Evolutionary conservation across 345 rosid species (phyloP), one percentile per base, ranked within the genome.

Genomic region (Crucihimalaya himalaica): DNA sequence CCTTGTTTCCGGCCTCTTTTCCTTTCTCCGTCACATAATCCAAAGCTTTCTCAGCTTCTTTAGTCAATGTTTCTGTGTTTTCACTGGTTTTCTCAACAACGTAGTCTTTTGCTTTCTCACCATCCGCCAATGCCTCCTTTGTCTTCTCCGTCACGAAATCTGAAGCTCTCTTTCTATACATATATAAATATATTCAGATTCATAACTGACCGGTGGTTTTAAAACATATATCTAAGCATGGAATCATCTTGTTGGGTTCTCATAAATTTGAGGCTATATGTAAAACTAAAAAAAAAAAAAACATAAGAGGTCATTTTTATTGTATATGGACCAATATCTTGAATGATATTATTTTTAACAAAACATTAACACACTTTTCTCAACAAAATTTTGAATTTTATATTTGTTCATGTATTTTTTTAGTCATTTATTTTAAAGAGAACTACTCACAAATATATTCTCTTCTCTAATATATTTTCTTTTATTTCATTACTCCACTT

Each of bases 1-100:
- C 37, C 20, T 58, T 59, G 67, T 67, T 59, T n/a, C 46, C 78
- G 6, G 73, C 62, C n/a, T 75, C 79, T 43, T 31, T 40, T 16
- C 66, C 87, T 70, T 81, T 85, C 55, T 84, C 86, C 4, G 76
- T 42, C 4, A 77, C 58, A 8, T 69, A 57, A 16, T 79, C 74
- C 11, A 66, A 34, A 23, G 81, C 63, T 18, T 40, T 80, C 25
- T 75, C 66, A 50, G 79, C 55, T 67, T 48, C 78, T 0, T 48
- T 34, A 37, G 3, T 50, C 7, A 28, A 37, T 0, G 70, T 68
- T 1, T 68, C 32, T 16, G 21, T 48, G 50, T 50, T 63, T 34
- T 75, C 79, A 14, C 5, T 11, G 23, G 23, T 68, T 54, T 75
- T 75, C 14, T 75, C 79, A 18, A 53, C 63, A 32, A 68, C n/a